Evolutionary conservation across 164 flowering plant genomes (phyloP), one percentile per base, ranked within the genome.

Genomic region (Paratinospora sagittata): DNA sequence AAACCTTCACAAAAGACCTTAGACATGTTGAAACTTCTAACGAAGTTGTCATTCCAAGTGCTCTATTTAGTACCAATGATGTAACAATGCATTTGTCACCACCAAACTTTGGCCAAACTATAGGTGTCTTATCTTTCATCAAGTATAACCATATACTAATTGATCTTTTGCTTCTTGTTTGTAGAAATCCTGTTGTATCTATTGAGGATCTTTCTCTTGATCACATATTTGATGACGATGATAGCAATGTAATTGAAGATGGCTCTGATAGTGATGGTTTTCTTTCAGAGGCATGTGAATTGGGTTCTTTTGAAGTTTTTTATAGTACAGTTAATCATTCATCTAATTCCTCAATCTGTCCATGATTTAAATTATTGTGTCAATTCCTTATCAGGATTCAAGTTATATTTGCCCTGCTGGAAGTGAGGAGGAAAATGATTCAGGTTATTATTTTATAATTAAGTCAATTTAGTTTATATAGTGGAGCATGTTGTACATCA

Each of bases 231-330:
- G 64, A 79, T 78, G 90, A 88, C 33, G 85, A 87, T 73, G 90
- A 85, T 10, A 77, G 73, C 27, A 82, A 82, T 69, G 69, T 74
- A 58, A 72, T 23, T 58, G 85, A 63, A 72, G 89, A 85, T 72
- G 85, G 69, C 70, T 91, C 97, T 65, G 96, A 88, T 27, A 91
- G 94, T 87, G 98, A 95, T 84, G 98, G 91, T 65, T 86, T 75
- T 80, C 89, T 92, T 72, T 85, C 96, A 39, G 99, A 92, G 99
- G 99, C 91, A 57, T 63, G 76, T 45, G 64, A 33, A 70, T 65
- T 67, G 68, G 58, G 37, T 43, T 66, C 13, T 12, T 63, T 23
- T 30, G 63, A 17, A 70, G 23, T 19, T 13, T 43, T 37, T 30
- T 36, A 3, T 5, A 45, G 2, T 33, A 34, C 52, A 21, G 8